Conservation (phyloP, 2,329 filamentous ascomycete genomes). For the Diaporthe sp. region DNA sequence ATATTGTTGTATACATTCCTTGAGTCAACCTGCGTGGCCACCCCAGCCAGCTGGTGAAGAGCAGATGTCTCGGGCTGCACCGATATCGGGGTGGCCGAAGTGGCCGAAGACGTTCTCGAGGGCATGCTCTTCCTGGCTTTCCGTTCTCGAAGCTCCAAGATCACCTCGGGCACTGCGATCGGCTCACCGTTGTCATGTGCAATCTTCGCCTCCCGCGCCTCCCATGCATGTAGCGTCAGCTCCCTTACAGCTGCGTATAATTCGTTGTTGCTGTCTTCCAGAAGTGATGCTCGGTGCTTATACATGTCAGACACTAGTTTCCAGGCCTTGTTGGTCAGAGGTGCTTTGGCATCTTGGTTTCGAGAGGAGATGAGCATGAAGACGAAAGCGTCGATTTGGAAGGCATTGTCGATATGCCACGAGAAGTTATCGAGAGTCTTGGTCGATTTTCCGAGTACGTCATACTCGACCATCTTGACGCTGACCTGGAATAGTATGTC, state of each 20-base stretch:
- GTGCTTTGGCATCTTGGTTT: constrained; percentile 40
- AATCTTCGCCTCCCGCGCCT: constrained; percentile 41
- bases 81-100: constrained; percentile 19
- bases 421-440: constrained; percentile 41
- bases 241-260: constrained; percentile 43
- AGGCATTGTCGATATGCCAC: constrained; percentile 45
- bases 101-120: neutral
- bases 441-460: constrained; percentile 39
- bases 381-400: constrained; percentile 43
- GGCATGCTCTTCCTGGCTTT: constrained; percentile 34
- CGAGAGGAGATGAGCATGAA: constrained; percentile 42
- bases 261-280: constrained; percentile 39
- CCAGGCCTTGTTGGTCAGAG: constrained; percentile 42
- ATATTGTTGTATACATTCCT: constrained; percentile 22
- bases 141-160: constrained; percentile 36
- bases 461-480: constrained; percentile 43
- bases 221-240: constrained; percentile 44
- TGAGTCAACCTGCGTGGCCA: constrained; percentile 39
- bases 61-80: constrained; percentile 34
- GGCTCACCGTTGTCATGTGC: constrained; percentile 31
- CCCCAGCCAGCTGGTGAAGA: constrained; percentile 38
- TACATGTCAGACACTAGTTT: constrained; percentile 42
- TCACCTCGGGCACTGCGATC: constrained; percentile 27
- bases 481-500: constrained; percentile 44
- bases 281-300: constrained; percentile 37